Evolutionary conservation across 192 early-diverging fungal genomes (phyloP), one percentile per base, ranked within the genome.

Genomic region (Pilobolus umbonatus): DNA sequence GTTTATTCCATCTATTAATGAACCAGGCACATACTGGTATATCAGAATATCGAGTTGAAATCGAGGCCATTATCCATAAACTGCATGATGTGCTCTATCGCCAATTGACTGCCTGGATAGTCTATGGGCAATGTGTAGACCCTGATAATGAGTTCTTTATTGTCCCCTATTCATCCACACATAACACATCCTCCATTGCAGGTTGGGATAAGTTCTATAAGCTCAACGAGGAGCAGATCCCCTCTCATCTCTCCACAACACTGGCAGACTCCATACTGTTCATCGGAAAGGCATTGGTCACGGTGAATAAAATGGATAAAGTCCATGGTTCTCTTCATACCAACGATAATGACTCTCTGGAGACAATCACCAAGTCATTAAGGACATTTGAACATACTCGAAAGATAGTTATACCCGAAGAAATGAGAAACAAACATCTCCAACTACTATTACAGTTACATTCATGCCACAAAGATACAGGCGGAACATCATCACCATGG

Each of bases 121-220:
- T 91, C 7, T 85, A 85, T 68, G 88, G 85, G 9, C 67, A 75
- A 26, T 67, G 86, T 45, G 46, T 66, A 32, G 85, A 87, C 59
- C 73, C 84, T 0, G 67, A 75, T 59, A 43, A 52, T 5, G 88
- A 88, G 62, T 90, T 90, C 54, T 90, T 90, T 54, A 72, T 90
- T 21, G 30, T 35, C 0, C 45, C 26, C 2, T 54, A 22, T 38
- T 28, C 25, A 49, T 22, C 40, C 26, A 15, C 60, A 52, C 19
- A 57, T 54, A 44, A 22, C 21, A 8, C 28, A 61, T 26, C 30
- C 21, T 2, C 22, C 24, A 44, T 40, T 14, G 21, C 56, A n/a
- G 54, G 55, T 42, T 74, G 85, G 80, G 67, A 84, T 17, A 55
- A 72, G 39, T 59, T 77, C 28, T 85, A 77, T 42, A 52, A 48